phyloP scores from a whole-genome alignment of 345 rosid genomes.

The Gossypium sturtianum region DNA sequence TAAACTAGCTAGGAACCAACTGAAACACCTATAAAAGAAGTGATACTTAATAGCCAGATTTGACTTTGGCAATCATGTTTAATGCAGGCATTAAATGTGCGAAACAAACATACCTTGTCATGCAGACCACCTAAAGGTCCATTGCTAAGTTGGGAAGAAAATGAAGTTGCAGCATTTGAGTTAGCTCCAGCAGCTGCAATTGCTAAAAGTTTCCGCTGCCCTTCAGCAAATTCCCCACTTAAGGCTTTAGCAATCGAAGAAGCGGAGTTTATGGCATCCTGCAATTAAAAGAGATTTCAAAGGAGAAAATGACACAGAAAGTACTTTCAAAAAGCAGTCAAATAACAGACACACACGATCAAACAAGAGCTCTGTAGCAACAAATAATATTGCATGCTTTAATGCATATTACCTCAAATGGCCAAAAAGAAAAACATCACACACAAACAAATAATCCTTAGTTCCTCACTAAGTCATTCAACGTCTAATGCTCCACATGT shows the following conservation, averaged over 20 bases:
- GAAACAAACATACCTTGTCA: slow-evolving; percentile 46
- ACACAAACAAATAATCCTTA: neutral
- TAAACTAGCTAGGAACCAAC: neutral
- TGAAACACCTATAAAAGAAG: neutral
- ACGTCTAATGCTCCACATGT: neutral
- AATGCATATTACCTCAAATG: slow-evolving; percentile 2
- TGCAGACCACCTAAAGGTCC: slow-evolving; percentile 59
- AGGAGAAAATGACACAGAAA: neutral
- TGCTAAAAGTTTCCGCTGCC: slow-evolving; percentile 62
- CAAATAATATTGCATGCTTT: neutral
- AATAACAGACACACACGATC: neutral
- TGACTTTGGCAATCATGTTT: neutral
- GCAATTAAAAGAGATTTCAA: slow-evolving; percentile 17
- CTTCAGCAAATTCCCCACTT: slow-evolving; percentile 77
- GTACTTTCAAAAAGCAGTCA: neutral
- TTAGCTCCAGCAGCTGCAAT: slow-evolving; percentile 68
- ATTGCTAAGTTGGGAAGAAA: slow-evolving; percentile 50
- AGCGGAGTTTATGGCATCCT: slow-evolving; percentile 76
- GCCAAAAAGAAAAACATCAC: neutral
- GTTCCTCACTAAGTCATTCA: neutral
- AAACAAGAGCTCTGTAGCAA: neutral
- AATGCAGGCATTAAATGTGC: neutral
- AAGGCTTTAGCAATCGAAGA: slow-evolving; percentile 60
- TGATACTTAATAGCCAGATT: neutral
- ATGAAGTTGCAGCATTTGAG: slow-evolving; percentile 41